Evolutionary conservation across 2,329 filamentous ascomycete species (phyloP), one percentile per base, ranked within the genome.

Genomic region (Xylaria polymorpha): DNA sequence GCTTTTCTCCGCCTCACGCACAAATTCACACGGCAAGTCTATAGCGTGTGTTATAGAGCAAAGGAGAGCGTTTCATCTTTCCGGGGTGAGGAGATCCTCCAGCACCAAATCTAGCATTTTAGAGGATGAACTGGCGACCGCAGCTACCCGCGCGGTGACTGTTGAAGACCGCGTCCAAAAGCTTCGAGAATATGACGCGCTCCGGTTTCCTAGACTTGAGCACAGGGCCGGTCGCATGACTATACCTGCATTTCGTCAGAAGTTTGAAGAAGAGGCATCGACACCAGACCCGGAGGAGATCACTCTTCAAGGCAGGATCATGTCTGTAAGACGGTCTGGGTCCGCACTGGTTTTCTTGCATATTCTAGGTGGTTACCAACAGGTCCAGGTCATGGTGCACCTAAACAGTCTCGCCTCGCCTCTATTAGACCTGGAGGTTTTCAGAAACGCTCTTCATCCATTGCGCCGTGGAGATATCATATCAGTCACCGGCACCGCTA

Each of bases 331-430:
- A 62, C 75, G 73, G 12, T 64, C 70, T 25, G 91, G 94, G 73
- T 90, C 88, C 74, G 93, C 92, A 81, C 89, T 99, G 74, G 85
- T 94, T 71, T 99, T 99, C 80, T 80, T 98, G 73, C 92, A 96
- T 80, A 83, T 98, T 59, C 85, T 90, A 73, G 90, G 94, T 79
- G 89, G 93, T 77, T 91, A 90, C 66, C 82, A 89, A 73, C 88
- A 86, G 72, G 80, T 97, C 41, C 96, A 99, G 81, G 86, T 91
- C 70, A 89, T 97, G 83, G 86, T 92, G 79, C 92, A 92, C 80
- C 85, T 90, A 0, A 56, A 35, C n/a, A 74, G 84, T 85, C 68
- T 87, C 85, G 69, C 72, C 85, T 71, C 71, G 2, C 80, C 57
- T 77, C 80, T 35, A 74, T 82, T 50, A 79, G 79, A 43, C 15